Base-by-base conservation (phyloP, 176 grass and related monocot genomes). In the Aegilops sharonensis region DNA sequence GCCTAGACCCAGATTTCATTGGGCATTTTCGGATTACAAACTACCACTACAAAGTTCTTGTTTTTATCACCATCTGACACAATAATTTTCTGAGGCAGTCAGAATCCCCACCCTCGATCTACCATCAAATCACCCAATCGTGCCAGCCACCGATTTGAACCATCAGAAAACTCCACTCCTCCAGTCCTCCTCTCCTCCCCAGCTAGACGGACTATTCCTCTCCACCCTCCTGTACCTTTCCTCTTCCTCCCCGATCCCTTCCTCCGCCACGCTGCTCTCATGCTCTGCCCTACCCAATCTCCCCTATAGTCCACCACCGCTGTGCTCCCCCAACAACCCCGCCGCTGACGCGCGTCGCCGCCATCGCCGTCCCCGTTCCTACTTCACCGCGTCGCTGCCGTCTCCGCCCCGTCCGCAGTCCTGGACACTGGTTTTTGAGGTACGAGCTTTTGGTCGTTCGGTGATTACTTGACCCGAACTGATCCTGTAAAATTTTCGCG, bases 241-340 rank as follows among this genome's bases (percentile, higher is more conserved):
- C 45, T 54, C 45, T 76, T 32, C 73, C 73, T 76, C 45, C 70
- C 73, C 73, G 72, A 52, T 76, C 73, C 73, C 43, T 29, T 30
- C 73, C 73, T 72, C 73, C 23, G 12, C 43, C 72, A 76, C 73
- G 73, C 73, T 76, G 73, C 73, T 76, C 73, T 76, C 73, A 54
- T 54, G 73, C 73, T 76, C 73, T 31, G 73, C 73, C 73, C 73
- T 76, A 76, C 73, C 45, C 73, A 76, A 76, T 54, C 73, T 24
- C 73, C 6, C 45, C 12, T 18, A 15, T 52, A 75, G 72, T 20
- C 73, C 73, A 76, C 73, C 73, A 15, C 8, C 72, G 45, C 42
- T 75, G n/a, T 21, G 56, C 56, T 21, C 72, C 72, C 73, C 14
- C 45, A 52, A 32, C 45, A 30, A 15, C 42, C 45, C 73, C 14